These are phyloP conservation scores for Phylloporus rhodoxanthus DNA, from an alignment of 768 basidiomycete species.

Conservation along the genomic window DNA sequence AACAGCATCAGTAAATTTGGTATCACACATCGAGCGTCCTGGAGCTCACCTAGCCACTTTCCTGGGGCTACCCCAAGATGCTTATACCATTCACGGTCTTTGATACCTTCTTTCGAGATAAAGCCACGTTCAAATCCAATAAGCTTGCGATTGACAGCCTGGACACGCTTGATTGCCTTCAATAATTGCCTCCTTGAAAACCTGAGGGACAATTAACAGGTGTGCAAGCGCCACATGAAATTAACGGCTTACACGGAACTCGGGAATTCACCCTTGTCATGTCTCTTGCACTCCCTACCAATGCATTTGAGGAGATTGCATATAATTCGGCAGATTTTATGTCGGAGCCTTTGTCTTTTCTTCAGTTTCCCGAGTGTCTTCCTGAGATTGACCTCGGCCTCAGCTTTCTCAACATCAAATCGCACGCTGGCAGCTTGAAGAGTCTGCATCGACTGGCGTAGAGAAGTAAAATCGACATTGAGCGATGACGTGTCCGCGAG, in stretches of 20 bases:
- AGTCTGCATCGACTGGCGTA: constrained; percentile 42
- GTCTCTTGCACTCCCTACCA: constrained; percentile 22
- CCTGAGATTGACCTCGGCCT: constrained; percentile 48
- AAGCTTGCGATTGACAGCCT: constrained; percentile 59
- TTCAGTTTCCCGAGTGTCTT: constrained; percentile 38
- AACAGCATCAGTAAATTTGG: constrained; percentile 3
- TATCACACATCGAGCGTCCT: neutral
- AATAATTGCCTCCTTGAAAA: constrained; percentile 34
- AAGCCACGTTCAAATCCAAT: constrained; percentile 74
- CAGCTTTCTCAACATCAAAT: constrained; percentile 54
- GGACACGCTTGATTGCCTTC: constrained; percentile 55
- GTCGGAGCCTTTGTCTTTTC: constrained; percentile 22
- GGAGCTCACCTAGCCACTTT: constrained; percentile 65
- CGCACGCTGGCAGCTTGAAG: constrained; percentile 48
- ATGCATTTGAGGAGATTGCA: constrained; percentile 35
- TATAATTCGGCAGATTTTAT: constrained; percentile 18
- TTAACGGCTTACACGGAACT: neutral
- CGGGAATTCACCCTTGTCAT: constrained; percentile 1
- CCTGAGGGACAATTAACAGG: constrained; percentile 13
- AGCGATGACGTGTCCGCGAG: constrained; percentile 28
- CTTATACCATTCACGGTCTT: constrained; percentile 81
- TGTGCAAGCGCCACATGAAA: neutral
- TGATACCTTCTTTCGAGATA: constrained; percentile 71
- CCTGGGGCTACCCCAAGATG: constrained; percentile 91
- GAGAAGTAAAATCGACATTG: constrained; percentile 43